Conservation (phyloP, 768 basidiomycete genomes). For the Amyloporia xantha region DNA sequence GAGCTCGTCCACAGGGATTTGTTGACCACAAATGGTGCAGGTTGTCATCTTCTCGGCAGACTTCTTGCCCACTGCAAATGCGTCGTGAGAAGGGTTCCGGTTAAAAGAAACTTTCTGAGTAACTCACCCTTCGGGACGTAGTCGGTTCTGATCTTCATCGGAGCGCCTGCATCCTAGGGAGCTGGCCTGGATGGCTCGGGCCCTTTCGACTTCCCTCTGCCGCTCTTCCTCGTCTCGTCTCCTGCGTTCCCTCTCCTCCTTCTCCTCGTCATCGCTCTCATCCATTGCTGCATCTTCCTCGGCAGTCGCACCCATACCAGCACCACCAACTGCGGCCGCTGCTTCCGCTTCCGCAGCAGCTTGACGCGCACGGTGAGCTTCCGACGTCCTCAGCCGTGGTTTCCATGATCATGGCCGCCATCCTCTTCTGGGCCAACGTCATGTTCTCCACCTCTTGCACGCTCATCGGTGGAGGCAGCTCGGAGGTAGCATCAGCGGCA, state of each 20-base stretch:
- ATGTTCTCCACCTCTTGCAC: constrained; percentile 93
- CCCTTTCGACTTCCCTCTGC: constrained; percentile 63
- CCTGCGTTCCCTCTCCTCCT: constrained; percentile 48
- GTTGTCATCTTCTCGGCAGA: constrained; percentile 71
- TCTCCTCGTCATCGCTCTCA: constrained; percentile 78
- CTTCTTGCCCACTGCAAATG: constrained; percentile 57
- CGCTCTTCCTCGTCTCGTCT: constrained; percentile 69
- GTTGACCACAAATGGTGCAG: constrained; percentile 92
- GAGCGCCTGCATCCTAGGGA: constrained; percentile 65
- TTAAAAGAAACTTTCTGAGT: not conserved
- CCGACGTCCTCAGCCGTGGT: constrained; percentile 82
- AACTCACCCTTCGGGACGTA: constrained; percentile 88
- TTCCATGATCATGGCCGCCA: constrained; percentile 99
- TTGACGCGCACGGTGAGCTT: constrained; percentile 73
- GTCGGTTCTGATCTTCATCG: constrained; percentile 93
- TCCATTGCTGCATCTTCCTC: constrained; percentile 72
- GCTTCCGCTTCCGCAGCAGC: constrained; percentile 84
- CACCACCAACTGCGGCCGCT: constrained; percentile 68
- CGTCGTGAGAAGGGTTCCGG: constrained; percentile 2
- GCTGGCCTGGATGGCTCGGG: constrained; percentile 74
- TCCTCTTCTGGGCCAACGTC: constrained; percentile 94
- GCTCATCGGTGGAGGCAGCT: constrained; percentile 95
- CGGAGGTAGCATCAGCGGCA: constrained; percentile 79
- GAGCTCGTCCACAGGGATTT: constrained; percentile 91
- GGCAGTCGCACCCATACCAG: constrained; percentile 38